Conservation (phyloP, 73 alveolate species). For the Stentor roeselii region DNA sequence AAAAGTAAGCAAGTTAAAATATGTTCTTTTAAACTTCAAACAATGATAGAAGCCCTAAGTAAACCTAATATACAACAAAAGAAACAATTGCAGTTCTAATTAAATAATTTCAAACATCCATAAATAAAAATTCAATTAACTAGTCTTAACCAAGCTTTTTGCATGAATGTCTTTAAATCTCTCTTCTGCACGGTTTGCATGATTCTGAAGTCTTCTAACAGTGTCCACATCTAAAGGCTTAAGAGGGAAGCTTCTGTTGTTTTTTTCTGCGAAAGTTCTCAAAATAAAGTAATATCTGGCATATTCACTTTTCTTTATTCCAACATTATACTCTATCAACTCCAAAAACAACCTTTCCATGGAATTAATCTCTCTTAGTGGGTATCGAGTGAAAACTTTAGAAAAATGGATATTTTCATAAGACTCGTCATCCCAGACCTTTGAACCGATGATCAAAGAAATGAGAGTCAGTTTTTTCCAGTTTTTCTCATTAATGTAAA, state of each 20-base stretch:
- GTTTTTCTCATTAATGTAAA: slow-evolving; percentile 90
- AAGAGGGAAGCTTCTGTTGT: slow-evolving; percentile 56
- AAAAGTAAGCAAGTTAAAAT: too few species aligned
- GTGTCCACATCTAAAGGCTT: slow-evolving; percentile 71
- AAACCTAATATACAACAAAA: too few species aligned
- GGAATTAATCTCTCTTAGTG: slow-evolving; percentile 89
- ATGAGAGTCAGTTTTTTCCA: slow-evolving; percentile 96
- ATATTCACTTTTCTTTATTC: slow-evolving; percentile 91
- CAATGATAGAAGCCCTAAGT: too few species aligned
- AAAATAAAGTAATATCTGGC: slow-evolving; percentile 95
- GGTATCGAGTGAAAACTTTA: slow-evolving; percentile 89
- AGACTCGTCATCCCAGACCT: slow-evolving; percentile 99
- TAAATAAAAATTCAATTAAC: neutral
- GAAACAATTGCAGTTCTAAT: too few species aligned
- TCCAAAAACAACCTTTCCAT: slow-evolving; percentile 94
- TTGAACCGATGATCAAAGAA: slow-evolving; percentile 91
- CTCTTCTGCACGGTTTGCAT: slow-evolving; percentile 64
- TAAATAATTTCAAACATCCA: neutral
- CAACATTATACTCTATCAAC: slow-evolving; percentile 83
- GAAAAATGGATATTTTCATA: slow-evolving; percentile 98
- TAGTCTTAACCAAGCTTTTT: slow-evolving; percentile 20
- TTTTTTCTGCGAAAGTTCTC: slow-evolving; percentile 85
- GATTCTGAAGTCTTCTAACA: slow-evolving; percentile 49
- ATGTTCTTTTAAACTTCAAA: too few species aligned
- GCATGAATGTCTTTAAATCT: slow-evolving; percentile 62